phyloP scores from a whole-genome alignment of 1,139 yeast species.

The Kodamaea alishanica region DNA sequence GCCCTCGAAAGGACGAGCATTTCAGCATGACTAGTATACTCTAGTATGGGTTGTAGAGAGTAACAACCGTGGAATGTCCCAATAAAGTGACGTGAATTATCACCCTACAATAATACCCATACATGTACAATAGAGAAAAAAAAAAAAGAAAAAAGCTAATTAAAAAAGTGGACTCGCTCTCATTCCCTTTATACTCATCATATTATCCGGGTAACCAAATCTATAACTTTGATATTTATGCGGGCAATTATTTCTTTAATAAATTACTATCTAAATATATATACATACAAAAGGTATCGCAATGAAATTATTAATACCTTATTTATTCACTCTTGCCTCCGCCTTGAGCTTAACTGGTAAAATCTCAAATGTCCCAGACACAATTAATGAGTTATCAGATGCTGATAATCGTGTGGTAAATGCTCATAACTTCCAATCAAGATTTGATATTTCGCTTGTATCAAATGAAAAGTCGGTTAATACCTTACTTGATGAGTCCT shows the following conservation, averaged over 20 bases:
- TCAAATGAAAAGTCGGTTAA: constrained; percentile 8
- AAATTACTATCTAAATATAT: neutral
- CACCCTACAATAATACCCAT: constrained; percentile 56
- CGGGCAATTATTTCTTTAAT: constrained; percentile 1
- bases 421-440: constrained; percentile 34
- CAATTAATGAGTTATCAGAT: constrained; percentile 21
- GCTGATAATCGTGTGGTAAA: constrained; percentile 25
- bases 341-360: constrained; percentile 10
- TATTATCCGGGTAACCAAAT: constrained; percentile 10
- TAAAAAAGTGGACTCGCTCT: constrained; percentile 3
- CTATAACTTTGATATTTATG: neutral
- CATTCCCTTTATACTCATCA: constrained; percentile 7
- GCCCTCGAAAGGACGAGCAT: neutral
- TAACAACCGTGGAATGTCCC: constrained; percentile 35
- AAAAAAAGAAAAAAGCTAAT: constrained; percentile 8
- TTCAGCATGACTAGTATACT: constrained; percentile 35
- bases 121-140: constrained; percentile 44
- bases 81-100: constrained; percentile 20
- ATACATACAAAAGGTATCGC: neutral
- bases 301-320: constrained; percentile 5
- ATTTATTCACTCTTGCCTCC: neutral
- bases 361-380: constrained; percentile 25
- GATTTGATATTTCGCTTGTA: constrained; percentile 32
- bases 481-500: constrained; percentile 25
- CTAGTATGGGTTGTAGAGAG: constrained; percentile 55